Evolutionary conservation across 2,329 filamentous ascomycete species (phyloP).

Genomic region (Botryotinia calthae): DNA sequence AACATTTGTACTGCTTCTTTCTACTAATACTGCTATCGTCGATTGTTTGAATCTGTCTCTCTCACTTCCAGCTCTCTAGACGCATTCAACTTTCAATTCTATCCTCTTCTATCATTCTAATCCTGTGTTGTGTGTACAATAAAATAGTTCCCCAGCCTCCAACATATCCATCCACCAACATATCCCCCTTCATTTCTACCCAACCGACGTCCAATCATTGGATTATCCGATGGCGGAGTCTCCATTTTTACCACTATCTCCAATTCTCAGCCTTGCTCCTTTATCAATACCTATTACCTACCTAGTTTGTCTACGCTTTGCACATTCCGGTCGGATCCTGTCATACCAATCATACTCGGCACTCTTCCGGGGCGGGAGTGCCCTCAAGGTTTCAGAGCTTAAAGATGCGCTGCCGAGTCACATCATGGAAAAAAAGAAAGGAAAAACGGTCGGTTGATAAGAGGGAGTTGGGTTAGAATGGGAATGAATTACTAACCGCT

Average conservation of each 20-base stretch:
- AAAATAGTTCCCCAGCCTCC: conserved; percentile 9
- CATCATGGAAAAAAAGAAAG: not conserved
- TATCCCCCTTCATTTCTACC: not conserved
- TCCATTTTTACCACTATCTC: conserved; percentile 7
- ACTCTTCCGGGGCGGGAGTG: conserved; percentile 2
- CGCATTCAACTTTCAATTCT: not conserved
- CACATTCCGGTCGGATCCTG: not conserved
- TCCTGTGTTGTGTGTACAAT: not conserved
- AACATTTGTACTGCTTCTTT: too few species aligned
- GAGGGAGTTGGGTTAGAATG: not conserved
- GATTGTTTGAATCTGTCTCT: not conserved
- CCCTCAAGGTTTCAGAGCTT: conserved; percentile 4
- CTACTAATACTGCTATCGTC: not conserved
- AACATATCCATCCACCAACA: conserved; percentile 1
- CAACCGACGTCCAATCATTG: conserved; percentile 11
- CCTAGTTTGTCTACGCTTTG: not conserved
- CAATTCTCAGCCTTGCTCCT: conserved; percentile 6
- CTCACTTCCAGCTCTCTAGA: not conserved
- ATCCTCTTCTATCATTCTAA: not conserved
- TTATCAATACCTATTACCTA: not conserved
- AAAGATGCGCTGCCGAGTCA: not conserved
- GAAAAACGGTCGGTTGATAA: conserved; percentile 2
- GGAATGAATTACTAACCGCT: not conserved
- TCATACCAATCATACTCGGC: conserved; percentile 4
- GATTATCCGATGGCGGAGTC: conserved; percentile 12